Evolutionary conservation across 129 eudicot species (phyloP).

Genomic region (Pulicaria dysenterica): DNA sequence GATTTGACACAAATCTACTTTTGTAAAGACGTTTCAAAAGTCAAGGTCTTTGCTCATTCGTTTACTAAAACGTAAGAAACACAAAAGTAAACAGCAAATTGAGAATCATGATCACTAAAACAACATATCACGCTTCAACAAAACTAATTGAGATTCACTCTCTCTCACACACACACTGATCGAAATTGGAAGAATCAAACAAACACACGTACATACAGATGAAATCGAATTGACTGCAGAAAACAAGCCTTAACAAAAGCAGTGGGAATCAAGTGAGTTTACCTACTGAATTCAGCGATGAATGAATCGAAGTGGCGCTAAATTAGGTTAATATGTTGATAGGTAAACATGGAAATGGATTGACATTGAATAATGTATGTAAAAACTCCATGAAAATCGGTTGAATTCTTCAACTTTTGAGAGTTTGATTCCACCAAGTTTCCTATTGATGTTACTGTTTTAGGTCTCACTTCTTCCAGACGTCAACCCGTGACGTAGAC

Average conservation of each 20-base stretch:
- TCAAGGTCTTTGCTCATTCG: slow-evolving; percentile 20
- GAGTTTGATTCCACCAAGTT: slow-evolving; percentile 25
- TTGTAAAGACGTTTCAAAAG: slow-evolving; percentile 20
- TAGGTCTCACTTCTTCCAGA: slow-evolving; percentile 17
- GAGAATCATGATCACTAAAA: not conserved
- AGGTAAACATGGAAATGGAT: slow-evolving; percentile 26
- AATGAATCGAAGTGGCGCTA: slow-evolving; percentile 21
- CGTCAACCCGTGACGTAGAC: slow-evolving; percentile 23
- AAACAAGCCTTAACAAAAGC: slow-evolving; percentile 6
- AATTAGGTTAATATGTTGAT: slow-evolving; percentile 22
- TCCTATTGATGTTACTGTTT: slow-evolving; percentile 15
- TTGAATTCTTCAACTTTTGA: not conserved
- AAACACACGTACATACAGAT: not conserved
- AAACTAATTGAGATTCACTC: not conserved
- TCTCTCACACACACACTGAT: not conserved
- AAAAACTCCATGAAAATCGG: not conserved
- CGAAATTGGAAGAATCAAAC: slow-evolving; percentile 4
- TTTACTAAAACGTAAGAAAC: not conserved
- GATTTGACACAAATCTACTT: not conserved
- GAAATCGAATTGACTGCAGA: slow-evolving; percentile 3
- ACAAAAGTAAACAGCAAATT: not conserved
- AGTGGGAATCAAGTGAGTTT: not conserved
- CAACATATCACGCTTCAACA: not conserved
- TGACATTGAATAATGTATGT: not conserved
- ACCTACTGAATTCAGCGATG: slow-evolving; percentile 5